Percentiles rank a stretch among this genome's conserved stretches.
Conservation (phyloP, 208 protist species). For the Crithidia expoeki region DNA sequence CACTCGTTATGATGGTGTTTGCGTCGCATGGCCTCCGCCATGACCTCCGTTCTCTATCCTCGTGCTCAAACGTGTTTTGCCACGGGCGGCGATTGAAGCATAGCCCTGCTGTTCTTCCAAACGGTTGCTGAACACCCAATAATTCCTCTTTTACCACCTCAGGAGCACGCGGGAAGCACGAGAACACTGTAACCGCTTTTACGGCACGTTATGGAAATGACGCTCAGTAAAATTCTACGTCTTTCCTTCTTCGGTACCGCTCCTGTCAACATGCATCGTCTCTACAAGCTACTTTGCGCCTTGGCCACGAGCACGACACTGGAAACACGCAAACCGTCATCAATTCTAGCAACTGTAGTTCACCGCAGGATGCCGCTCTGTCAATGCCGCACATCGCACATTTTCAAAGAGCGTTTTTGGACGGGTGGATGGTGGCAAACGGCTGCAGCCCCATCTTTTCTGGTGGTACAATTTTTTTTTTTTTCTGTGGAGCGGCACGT, state of each 20-base stretch:
- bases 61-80: neutral
- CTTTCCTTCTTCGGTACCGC: neutral
- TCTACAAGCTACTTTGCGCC: neutral
- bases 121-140: neutral
- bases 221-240: neutral
- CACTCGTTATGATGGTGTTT: conserved; percentile 12
- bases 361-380: no score
- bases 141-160: neutral
- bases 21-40: conserved; percentile 10
- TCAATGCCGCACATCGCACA: no score
- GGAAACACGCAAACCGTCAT: neutral
- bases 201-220: neutral
- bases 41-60: neutral
- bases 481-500: conserved; percentile 9
- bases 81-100: neutral
- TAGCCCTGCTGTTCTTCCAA: neutral
- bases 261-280: neutral
- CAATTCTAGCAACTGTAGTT: neutral
- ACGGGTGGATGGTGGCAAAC: conserved; percentile 3
- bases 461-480: conserved; percentile 2
- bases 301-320: neutral
- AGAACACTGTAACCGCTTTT: neutral
- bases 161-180: neutral
- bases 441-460: conserved; percentile 4
- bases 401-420: no score